Percentiles rank a stretch among this genome's conserved stretches.
Evolutionary conservation across 306 rosid genomes (phyloP).

Genomic region (Pyrus betulifolia): DNA sequence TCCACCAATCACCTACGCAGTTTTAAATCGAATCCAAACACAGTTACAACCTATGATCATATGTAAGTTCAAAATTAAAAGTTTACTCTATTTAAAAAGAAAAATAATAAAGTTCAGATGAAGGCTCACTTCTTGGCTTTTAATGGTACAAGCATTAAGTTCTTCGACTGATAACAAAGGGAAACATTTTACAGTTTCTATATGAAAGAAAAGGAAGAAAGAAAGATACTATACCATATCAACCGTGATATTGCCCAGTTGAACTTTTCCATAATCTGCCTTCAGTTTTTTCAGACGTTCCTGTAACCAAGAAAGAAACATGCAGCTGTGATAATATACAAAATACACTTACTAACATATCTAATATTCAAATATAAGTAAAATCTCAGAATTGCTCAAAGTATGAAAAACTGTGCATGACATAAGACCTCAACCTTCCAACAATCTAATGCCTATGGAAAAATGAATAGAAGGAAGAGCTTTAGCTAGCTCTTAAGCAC

Average conservation of each 20-base stretch:
- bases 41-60: not conserved
- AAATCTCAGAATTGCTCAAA: not conserved
- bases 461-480: not conserved
- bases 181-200: not conserved
- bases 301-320: slow-evolving; percentile 32
- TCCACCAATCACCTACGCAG: slow-evolving; percentile 83
- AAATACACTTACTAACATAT: not conserved
- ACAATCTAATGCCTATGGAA: not conserved
- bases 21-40: slow-evolving; percentile 1
- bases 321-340: not conserved
- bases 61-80: not conserved
- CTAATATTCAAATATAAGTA: not conserved
- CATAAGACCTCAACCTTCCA: not conserved
- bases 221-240: slow-evolving; percentile 61
- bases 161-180: not conserved
- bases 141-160: not conserved
- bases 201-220: not conserved
- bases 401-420: not conserved
- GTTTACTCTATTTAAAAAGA: not conserved
- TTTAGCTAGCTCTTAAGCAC: not conserved
- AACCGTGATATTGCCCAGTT: slow-evolving; percentile 78
- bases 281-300: slow-evolving; percentile 85
- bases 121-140: not conserved
- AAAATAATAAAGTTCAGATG: not conserved
- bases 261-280: slow-evolving; percentile 72